Evolutionary conservation across 2,329 filamentous ascomycete species (phyloP), one percentile per base, ranked within the genome.

Genomic region (Venturia carpophila): DNA sequence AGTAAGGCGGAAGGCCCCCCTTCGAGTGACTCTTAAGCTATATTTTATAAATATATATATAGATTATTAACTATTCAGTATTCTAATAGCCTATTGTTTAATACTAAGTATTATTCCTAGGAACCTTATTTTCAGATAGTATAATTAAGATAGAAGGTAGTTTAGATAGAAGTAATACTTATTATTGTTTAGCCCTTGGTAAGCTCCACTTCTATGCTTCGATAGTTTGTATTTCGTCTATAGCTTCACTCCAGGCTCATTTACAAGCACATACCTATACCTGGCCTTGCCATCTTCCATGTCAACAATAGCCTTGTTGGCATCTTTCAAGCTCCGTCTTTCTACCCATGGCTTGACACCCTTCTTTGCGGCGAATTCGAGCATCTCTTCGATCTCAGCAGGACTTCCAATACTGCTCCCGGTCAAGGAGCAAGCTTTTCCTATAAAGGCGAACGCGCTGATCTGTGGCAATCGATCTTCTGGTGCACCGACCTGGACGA

Each of bases 401-500:
- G 84, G 84, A 24, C 78, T 75, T 2, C 84, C 83, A 67, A 84
- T 78, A 68, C 75, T 73, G 42, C 73, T 75, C 6, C 79, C 79
- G 5, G 76, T 76, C 64, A 81, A 72, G 68, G 76, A 79, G 61
- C 75, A 75, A 0, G 82, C 80, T 69, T 85, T 87, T 60, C 72
- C 74, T 66, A 83, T 83, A 68, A 86, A 75, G 6, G 78, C 74
- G 68, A 82, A 84, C 15, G 81, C 81, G 68, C 74, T 79, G 68
- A 87, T 76, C 6, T 75, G 72, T 7, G 82, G 82, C 13, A 77
- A 67, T 47, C 71, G 69, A 73, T 74, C 71, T 70, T 90, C 87
- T 0, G 87, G 86, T 1, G 82, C 81, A 11, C 85, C 86, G 58
- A 90, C 79, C 72, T 87, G 84, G 66, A 87, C 80, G 69, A 87